Evolutionary conservation across 1,139 yeast species (phyloP).

Genomic region (Yamadazyma sp.): DNA sequence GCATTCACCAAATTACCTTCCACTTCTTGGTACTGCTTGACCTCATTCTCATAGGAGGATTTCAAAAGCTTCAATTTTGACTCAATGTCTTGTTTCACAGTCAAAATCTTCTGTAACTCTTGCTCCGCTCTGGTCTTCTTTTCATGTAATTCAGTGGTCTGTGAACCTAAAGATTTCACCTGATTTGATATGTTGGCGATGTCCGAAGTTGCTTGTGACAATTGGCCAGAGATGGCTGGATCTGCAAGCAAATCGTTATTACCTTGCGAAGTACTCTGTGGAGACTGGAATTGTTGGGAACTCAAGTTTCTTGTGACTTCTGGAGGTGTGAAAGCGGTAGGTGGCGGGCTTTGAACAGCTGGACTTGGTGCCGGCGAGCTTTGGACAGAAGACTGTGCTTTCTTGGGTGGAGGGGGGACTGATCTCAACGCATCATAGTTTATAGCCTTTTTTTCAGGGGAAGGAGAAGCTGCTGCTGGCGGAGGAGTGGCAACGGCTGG

Average conservation of each 20-base stretch:
- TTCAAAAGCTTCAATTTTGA: slow-evolving; percentile 65
- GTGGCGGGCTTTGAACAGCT: background rate
- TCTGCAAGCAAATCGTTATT: slow-evolving; percentile 59
- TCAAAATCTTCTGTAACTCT: slow-evolving; percentile 66
- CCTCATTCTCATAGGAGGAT: slow-evolving; percentile 75
- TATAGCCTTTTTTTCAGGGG: slow-evolving; percentile 21
- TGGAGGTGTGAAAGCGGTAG: slow-evolving; percentile 4
- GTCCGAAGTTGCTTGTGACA: slow-evolving; percentile 80
- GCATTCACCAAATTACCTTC: slow-evolving; percentile 60
- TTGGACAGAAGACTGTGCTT: background rate
- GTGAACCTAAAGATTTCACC: slow-evolving; percentile 72
- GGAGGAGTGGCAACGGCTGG: slow-evolving; percentile 3
- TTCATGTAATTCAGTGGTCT: slow-evolving; percentile 68
- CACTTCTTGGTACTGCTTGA: slow-evolving; percentile 69
- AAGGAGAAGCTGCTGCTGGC: slow-evolving; percentile 1
- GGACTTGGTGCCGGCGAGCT: background rate
- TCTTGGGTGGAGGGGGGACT: slow-evolving; percentile 48
- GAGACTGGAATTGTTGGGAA: slow-evolving; percentile 9
- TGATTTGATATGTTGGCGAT: slow-evolving; percentile 87
- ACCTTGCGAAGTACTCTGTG: slow-evolving; percentile 13
- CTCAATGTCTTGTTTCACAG: slow-evolving; percentile 70
- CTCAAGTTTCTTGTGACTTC: background rate
- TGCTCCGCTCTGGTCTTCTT: slow-evolving; percentile 74
- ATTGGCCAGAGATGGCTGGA: slow-evolving; percentile 59
- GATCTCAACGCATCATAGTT: slow-evolving; percentile 50